Percentiles rank a stretch among this genome's conserved stretches.
Conservation (phyloP, 768 basidiomycete species). For the Coprinellus aureogranulatus region DNA sequence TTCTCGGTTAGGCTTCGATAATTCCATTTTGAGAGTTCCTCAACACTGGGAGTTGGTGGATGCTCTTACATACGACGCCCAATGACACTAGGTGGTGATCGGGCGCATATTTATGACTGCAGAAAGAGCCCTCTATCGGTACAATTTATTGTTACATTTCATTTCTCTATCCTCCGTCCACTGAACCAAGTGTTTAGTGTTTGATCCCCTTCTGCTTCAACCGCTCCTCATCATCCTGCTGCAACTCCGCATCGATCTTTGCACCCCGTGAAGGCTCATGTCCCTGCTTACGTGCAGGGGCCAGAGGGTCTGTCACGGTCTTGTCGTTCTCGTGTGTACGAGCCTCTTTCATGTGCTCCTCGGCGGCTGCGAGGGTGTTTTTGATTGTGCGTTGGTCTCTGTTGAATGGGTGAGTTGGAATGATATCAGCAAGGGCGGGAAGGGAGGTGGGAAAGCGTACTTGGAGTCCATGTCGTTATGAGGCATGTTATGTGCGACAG, state of each 20-base stretch:
- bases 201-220: slow-evolving; percentile 40
- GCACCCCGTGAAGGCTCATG: slow-evolving; percentile 59
- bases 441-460: slow-evolving; percentile 19
- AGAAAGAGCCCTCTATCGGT: too few species aligned
- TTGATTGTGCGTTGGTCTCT: slow-evolving; percentile 35
- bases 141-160: too few species aligned
- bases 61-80: too few species aligned
- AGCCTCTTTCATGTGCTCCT: slow-evolving; percentile 18
- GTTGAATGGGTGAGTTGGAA: not conserved
- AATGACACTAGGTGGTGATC: too few species aligned
- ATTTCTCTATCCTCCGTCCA: not conserved
- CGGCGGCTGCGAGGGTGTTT: slow-evolving; percentile 34
- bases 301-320: slow-evolving; percentile 43
- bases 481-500: slow-evolving; percentile 1
- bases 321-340: slow-evolving; percentile 33
- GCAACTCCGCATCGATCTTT: slow-evolving; percentile 54
- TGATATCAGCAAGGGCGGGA: not conserved
- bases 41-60: too few species aligned
- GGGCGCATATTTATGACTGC: too few species aligned
- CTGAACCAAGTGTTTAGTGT: not conserved
- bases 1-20: too few species aligned
- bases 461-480: slow-evolving; percentile 42
- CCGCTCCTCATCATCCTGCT: slow-evolving; percentile 48
- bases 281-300: slow-evolving; percentile 51
- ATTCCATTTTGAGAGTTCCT: too few species aligned